Evolutionary conservation across 2,329 filamentous ascomycete species (phyloP).

Genomic region (Pseudocercospora fijiensis): DNA sequence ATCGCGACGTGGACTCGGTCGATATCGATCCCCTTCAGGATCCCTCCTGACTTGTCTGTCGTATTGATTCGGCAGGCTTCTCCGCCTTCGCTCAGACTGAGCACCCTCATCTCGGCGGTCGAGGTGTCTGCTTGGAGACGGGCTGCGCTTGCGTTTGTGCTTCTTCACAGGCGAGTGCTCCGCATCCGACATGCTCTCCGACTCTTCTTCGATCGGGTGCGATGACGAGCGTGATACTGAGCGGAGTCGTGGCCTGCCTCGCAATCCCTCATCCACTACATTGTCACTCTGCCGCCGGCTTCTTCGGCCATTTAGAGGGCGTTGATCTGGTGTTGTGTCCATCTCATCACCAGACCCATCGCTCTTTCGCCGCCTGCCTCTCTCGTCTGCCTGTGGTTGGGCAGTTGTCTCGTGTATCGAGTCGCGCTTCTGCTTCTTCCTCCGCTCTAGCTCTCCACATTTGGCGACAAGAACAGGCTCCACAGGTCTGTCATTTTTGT

Average conservation of each 20-base stretch:
- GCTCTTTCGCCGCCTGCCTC: constrained; percentile 34
- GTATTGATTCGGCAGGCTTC: constrained; percentile 43
- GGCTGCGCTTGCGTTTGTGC: constrained; percentile 40
- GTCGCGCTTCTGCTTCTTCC: constrained; percentile 30
- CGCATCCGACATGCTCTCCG: constrained; percentile 19
- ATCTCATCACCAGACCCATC: constrained; percentile 33
- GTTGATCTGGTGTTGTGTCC: constrained; percentile 24
- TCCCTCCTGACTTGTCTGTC: constrained; percentile 5
- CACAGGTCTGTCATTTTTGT: constrained; percentile 40
- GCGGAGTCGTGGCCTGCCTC: constrained; percentile 38
- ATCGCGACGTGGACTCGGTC: constrained; percentile 34
- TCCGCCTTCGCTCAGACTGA: constrained; percentile 32
- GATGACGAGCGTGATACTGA: constrained; percentile 34
- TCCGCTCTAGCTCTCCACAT: constrained; percentile 44
- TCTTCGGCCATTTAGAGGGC: constrained; percentile 28
- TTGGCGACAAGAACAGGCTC: constrained; percentile 40
- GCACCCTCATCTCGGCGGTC: constrained; percentile 26
- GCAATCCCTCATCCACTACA: constrained; percentile 38
- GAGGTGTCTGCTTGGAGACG: constrained; percentile 35
- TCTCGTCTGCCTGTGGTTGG: constrained; percentile 20
- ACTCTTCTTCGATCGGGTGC: constrained; percentile 33
- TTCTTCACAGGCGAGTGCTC: constrained; percentile 31
- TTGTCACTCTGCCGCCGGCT: constrained; percentile 39
- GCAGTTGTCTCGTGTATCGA: constrained; percentile 14
- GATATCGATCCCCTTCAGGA: constrained; percentile 29